Evolutionary conservation across 257 asterid genomes (phyloP), one percentile per base, ranked within the genome.

Genomic region (Galeopsis tetrahit): DNA sequence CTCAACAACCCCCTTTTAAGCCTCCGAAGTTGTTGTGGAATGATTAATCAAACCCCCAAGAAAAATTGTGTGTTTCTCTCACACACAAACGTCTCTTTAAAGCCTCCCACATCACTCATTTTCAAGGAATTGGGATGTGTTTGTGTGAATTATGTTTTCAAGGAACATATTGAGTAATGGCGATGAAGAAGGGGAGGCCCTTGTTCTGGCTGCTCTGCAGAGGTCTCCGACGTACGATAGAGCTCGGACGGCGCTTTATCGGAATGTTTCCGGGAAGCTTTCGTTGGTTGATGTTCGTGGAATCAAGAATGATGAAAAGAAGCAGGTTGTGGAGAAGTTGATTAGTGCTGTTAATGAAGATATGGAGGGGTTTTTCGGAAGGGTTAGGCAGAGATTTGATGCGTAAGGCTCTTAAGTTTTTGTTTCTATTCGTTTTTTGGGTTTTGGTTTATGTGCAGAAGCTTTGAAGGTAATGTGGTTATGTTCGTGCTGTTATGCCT

Each of bases 351-450:
- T 90, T 66, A 80, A 82, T 64, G 94, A 78, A 40, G 92, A 92
- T 69, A 65, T 79, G 28, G 94, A 84, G 78, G 62, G 78, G 72
- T 84, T 90, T 75, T 88, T 90, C 62, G 17, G 34, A 31, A 86
- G 90, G 80, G 96, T 88, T 59, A 86, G 91, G 83, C 80, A 70
- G 76, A 85, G 98, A 92, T 92, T 92, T 65, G 92, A 88, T 68
- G 85, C 77, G 98, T 92, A 84, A 86, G 98, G 74, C 34, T 72
- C 57, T 35, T 5, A 7, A 36, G 13, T 46, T 76, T 72, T 43
- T 75, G 68, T 69, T 28, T 31, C 3, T 33, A 15, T 33, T 36
- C 6, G 7, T 17, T 55, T 55, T 55, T 0, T 55, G 0, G 35
- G 13, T 46, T 6, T 70, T 17, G 7, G 79, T 83, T 38, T 80